These are phyloP conservation scores for Panaeolus papilionaceus DNA, from an alignment of 768 basidiomycete species.

Conservation along the genomic window DNA sequence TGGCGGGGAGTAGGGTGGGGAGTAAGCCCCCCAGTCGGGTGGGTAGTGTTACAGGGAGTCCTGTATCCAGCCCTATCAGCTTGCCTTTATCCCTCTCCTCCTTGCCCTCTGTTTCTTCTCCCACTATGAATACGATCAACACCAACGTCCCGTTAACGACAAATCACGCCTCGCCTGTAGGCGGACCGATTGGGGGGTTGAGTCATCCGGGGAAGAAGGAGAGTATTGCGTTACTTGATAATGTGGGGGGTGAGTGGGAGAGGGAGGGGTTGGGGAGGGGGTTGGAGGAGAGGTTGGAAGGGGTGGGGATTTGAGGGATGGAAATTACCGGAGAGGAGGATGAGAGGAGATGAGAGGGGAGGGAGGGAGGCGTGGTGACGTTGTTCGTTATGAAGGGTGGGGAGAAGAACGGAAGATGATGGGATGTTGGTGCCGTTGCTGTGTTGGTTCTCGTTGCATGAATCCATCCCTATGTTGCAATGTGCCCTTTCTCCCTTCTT, in stretches of 20 bases:
- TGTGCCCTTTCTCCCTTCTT: no score
- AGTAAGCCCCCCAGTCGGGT: background rate
- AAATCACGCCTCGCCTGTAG: slow-evolving; percentile 14
- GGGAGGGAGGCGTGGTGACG: no score
- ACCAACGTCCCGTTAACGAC: slow-evolving; percentile 5
- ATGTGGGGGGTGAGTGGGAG: slow-evolving; percentile 86
- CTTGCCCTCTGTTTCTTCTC: no score
- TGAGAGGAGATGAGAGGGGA: no score
- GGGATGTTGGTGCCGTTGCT: no score
- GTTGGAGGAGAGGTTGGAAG: slow-evolving; percentile 81
- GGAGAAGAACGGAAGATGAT: no score
- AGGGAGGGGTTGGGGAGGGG: slow-evolving; percentile 84
- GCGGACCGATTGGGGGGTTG: slow-evolving; percentile 30
- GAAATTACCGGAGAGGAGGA: no score
- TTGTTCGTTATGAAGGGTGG: no score
- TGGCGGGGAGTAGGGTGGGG: slow-evolving; percentile 16
- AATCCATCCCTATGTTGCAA: no score
- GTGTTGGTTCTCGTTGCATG: no score
- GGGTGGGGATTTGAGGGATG: background rate
- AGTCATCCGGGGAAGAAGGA: slow-evolving; percentile 35
- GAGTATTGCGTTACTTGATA: slow-evolving; percentile 57
- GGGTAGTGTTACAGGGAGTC: slow-evolving; percentile 24
- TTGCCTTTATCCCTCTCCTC: no score
- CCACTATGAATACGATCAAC: no score
- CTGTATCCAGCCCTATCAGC: slow-evolving; percentile 30